Percentiles rank a stretch among this genome's conserved stretches.
These are phyloP conservation scores for Aphanocladium album DNA, from an alignment of 2,329 filamentous ascomycete species.

Conservation along the genomic window DNA sequence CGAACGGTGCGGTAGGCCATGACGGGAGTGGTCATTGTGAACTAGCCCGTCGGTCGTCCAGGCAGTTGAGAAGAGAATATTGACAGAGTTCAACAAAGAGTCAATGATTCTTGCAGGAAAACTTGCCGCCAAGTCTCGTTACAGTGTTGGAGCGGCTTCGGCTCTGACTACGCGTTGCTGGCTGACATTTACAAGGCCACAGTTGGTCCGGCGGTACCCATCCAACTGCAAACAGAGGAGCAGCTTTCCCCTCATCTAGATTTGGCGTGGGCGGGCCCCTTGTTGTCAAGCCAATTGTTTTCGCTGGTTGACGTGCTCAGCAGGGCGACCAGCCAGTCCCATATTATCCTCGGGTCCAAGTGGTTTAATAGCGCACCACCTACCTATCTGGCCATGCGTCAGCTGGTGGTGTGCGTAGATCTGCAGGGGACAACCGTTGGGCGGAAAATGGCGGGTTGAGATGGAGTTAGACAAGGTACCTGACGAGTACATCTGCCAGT, in stretches of 20 bases:
- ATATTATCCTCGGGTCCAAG: conserved; percentile 3
- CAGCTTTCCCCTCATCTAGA: conserved; percentile 8
- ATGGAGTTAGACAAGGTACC: not conserved
- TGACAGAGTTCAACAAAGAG: too few relatives aligned
- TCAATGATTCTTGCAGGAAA: too few relatives aligned
- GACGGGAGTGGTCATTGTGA: conserved; percentile 8
- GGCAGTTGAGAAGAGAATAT: too few relatives aligned
- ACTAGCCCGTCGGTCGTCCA: not conserved
- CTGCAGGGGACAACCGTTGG: conserved; percentile 13
- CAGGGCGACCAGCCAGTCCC: too few relatives aligned
- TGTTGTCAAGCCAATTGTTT: not conserved
- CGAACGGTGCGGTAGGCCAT: conserved; percentile 9
- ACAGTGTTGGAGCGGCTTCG: not conserved
- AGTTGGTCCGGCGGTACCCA: conserved; percentile 13
- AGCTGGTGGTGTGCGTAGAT: conserved; percentile 2
- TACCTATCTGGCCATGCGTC: not conserved
- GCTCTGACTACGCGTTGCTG: not conserved
- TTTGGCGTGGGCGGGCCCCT: conserved; percentile 4
- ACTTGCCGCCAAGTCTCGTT: too few relatives aligned
- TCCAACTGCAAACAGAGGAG: not conserved
- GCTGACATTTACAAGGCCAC: conserved; percentile 14
- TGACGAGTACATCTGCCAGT: not conserved
- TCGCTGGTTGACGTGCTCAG: not conserved
- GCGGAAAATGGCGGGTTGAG: conserved; percentile 13
- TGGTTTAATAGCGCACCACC: conserved; percentile 7